Conservation (phyloP, 352 stramenopile species). For the Phytophthora brassicae region DNA sequence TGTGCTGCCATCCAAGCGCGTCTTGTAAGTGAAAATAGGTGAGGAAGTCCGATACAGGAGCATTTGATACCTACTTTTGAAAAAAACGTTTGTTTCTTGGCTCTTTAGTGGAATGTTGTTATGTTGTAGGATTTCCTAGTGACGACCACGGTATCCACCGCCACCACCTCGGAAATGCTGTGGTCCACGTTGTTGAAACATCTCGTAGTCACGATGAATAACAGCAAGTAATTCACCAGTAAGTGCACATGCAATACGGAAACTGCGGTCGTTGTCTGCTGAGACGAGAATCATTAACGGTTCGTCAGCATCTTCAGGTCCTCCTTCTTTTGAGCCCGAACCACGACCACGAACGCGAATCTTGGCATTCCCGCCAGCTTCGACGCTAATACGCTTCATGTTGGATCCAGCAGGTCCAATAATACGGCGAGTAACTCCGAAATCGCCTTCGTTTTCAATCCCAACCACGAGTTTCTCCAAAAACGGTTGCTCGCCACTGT, state of each 20-base stretch:
- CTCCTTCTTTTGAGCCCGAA: slow-evolving; percentile 77
- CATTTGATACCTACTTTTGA: too few relatives aligned
- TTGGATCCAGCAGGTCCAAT: slow-evolving; percentile 78
- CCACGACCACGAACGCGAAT: slow-evolving; percentile 83
- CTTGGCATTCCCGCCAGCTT: slow-evolving; percentile 79
- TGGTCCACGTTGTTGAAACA: slow-evolving; percentile 43
- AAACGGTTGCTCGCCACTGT: slow-evolving; percentile 38
- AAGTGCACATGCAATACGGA: slow-evolving; percentile 73
- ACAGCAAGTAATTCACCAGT: slow-evolving; percentile 61
- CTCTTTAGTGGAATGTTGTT: too few relatives aligned
- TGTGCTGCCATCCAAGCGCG: slow-evolving; percentile 86
- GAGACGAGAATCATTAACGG: slow-evolving; percentile 85
- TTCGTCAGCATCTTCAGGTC: slow-evolving; percentile 68
- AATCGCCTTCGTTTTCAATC: slow-evolving; percentile 87
- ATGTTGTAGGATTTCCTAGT: too few relatives aligned
- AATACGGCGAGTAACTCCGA: slow-evolving; percentile 82
- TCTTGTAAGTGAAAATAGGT: too few relatives aligned
- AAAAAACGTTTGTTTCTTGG: too few relatives aligned
- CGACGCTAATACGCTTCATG: slow-evolving; percentile 88
- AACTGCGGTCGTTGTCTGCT: slow-evolving; percentile 84
- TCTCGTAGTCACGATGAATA: slow-evolving; percentile 81
- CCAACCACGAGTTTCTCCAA: slow-evolving; percentile 80
- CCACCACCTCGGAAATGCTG: slow-evolving; percentile 26
- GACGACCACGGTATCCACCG: slow-evolving; percentile 30
- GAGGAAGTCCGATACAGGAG: too few relatives aligned